Evolutionary conservation across 202 grass and related monocot species (phyloP), one percentile per base, ranked within the genome.

Genomic region (Digitaria exilis): DNA sequence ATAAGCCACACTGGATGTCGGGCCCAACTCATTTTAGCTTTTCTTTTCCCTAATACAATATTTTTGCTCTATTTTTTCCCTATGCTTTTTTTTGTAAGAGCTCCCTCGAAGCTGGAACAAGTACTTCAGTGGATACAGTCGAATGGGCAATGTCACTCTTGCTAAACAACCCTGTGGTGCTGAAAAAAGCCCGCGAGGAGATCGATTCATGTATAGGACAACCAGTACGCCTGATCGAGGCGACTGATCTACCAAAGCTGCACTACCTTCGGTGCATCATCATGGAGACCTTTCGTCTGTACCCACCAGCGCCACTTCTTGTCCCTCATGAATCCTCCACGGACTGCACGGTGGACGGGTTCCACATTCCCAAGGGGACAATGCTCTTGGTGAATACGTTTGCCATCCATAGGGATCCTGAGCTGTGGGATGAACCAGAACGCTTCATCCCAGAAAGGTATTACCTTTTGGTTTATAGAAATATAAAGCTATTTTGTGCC

Each of bases 81-180:
- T 48, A n/a, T n/a, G n/a, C 4, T 21, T 2, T n/a, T 3, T 55
- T 14, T 21, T 12, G 13, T n/a, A 71, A 91, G 92, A 73, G 65
- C 18, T 76, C 88, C 26, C 30, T 92, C 0, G 24, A 83, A 74
- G 93, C 86, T 3, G 90, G 90, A 9, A 87, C 88, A 2, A 76
- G 74, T 16, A 84, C 93, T 1, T 78, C 89, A 1, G 68, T 76
- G 0, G 73, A 24, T 4, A 90, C 93, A 9, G 70, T 90, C 11
- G 90, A 95, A 48, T 92, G 93, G 93, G 88, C 90, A 6, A 85
- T 91, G 84, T 85, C 88, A 0, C 90, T 93, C 2, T 12, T 96
- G 37, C 49, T 93, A 0, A 91, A 89, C 81, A 57, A 89, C 18
- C 86, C 90, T 0, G 2, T 16, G 0, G 42, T 5, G 1, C 25